A percentile compares a stretch with the other conserved stretches of the same genome.
phyloP scores from a whole-genome alignment of 805 yeast genomes.

The Kockiozyma suomiensis region DNA sequence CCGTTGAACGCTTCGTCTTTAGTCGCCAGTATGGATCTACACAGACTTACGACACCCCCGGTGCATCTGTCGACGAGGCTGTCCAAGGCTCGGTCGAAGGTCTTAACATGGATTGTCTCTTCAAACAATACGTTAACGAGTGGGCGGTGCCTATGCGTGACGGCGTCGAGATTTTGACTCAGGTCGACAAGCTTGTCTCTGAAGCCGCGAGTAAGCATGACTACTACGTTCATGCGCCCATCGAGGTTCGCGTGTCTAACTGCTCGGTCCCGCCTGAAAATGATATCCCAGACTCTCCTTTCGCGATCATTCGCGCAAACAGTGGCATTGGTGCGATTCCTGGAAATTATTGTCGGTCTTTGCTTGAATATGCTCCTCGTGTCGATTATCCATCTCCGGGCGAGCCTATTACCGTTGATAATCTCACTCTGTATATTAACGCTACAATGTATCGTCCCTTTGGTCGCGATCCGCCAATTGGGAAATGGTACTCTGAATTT shows the following conservation, averaged over 20 bases:
- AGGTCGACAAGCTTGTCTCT: constrained; percentile 63
- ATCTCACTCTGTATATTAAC: constrained; percentile 81
- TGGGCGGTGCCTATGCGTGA: constrained; percentile 87
- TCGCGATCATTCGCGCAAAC: constrained; percentile 18
- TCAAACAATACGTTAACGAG: constrained; percentile 91
- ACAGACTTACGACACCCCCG: constrained; percentile 53
- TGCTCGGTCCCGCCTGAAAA: constrained; percentile 48
- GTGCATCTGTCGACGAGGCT: constrained; percentile 58
- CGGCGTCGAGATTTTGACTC: constrained; percentile 37
- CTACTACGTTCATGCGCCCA: constrained; percentile 90
- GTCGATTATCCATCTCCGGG: constrained; percentile 44
- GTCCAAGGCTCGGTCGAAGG: constrained; percentile 84
- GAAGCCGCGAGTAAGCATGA: constrained; percentile 62
- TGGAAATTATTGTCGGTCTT: constrained; percentile 83
- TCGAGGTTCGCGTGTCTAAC: constrained; percentile 92
- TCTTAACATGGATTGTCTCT: constrained; percentile 92
- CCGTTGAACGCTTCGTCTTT: constrained; percentile 82
- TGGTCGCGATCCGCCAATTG: constrained; percentile 67
- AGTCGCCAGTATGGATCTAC: constrained; percentile 77
- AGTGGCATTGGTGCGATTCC: constrained; percentile 65
- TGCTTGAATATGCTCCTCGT: constrained; percentile 76
- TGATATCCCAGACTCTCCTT: constrained; percentile 21
- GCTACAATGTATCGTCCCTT: constrained; percentile 98
- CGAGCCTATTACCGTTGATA: constrained; percentile 60
- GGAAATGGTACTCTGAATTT: constrained; percentile 76